Evolutionary conservation across 306 rosid genomes (phyloP).

Genomic region (Pyrus pyrifolia): DNA sequence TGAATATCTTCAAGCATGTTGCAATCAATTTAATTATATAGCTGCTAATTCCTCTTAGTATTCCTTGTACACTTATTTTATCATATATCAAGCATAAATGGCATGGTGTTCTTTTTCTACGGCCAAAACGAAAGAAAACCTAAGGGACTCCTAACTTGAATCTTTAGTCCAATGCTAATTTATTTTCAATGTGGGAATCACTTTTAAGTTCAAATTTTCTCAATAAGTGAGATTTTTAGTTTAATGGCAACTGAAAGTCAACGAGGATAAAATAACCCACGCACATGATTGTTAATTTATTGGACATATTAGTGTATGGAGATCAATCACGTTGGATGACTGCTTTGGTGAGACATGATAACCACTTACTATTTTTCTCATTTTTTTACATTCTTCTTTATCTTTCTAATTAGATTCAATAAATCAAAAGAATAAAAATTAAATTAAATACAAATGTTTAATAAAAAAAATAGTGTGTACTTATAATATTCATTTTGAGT

Average conservation of each 20-base stretch:
- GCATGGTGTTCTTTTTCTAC: background rate
- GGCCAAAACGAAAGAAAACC: background rate
- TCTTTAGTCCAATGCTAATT: background rate
- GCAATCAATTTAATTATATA: background rate
- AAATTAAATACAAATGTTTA: no score
- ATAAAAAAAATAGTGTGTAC: background rate
- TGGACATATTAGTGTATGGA: background rate
- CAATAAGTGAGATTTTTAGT: background rate
- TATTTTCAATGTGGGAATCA: background rate
- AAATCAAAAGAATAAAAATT: background rate
- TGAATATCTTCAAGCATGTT: background rate
- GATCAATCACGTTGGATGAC: background rate
- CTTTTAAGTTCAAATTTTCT: background rate
- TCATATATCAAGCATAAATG: background rate
- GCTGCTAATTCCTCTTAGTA: background rate
- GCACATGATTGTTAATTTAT: background rate
- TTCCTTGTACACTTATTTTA: no score
- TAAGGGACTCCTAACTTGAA: background rate
- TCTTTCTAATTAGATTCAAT: no score
- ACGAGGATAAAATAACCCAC: background rate
- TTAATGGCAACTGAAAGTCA: background rate
- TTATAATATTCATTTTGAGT: background rate
- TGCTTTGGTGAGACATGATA: background rate
- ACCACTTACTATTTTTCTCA: background rate
- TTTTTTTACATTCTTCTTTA: background rate